phyloP scores from a whole-genome alignment of 306 rosid species.

The Dalbergia cultrata region DNA sequence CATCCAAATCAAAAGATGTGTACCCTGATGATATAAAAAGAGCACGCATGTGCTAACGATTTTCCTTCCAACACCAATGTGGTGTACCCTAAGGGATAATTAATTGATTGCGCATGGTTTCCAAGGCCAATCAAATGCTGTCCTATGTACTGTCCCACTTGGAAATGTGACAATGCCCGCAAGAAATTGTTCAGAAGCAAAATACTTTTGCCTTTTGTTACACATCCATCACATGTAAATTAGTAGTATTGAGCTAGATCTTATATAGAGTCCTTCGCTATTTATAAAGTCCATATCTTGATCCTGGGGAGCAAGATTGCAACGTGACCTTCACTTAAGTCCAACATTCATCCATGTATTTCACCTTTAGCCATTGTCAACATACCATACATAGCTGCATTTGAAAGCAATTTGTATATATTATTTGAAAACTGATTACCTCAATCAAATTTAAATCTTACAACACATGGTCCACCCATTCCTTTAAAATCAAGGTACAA shows the following conservation, averaged over 20 bases:
- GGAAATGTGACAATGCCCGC: slow-evolving; percentile 39
- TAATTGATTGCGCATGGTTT: slow-evolving; percentile 60
- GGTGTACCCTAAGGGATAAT: slow-evolving; percentile 31
- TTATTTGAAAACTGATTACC: slow-evolving; percentile 20
- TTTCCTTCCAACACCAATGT: slow-evolving; percentile 32
- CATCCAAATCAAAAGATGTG: too few species aligned
- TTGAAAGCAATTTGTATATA: slow-evolving; percentile 26
- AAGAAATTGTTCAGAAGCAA: slow-evolving; percentile 9
- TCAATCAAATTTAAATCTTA: slow-evolving; percentile 16
- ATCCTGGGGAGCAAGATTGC: slow-evolving; percentile 38
- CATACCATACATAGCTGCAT: slow-evolving; percentile 25
- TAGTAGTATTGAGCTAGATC: not conserved
- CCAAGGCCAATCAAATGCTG: slow-evolving; percentile 43
- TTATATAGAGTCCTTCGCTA: not conserved
- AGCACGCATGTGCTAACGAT: slow-evolving; percentile 44
- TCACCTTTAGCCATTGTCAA: slow-evolving; percentile 38
- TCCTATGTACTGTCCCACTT: slow-evolving; percentile 49
- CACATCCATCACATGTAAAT: not conserved
- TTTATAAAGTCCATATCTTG: slow-evolving; percentile 15
- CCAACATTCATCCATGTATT: slow-evolving; percentile 32
- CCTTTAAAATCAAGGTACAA: slow-evolving; percentile 28
- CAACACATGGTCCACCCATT: slow-evolving; percentile 40
- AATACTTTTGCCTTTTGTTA: slow-evolving; percentile 17
- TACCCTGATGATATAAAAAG: slow-evolving; percentile 25
- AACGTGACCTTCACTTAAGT: slow-evolving; percentile 41